phyloP scores from a whole-genome alignment of 768 basidiomycete species.

The Daedaleopsis sinensis region DNA sequence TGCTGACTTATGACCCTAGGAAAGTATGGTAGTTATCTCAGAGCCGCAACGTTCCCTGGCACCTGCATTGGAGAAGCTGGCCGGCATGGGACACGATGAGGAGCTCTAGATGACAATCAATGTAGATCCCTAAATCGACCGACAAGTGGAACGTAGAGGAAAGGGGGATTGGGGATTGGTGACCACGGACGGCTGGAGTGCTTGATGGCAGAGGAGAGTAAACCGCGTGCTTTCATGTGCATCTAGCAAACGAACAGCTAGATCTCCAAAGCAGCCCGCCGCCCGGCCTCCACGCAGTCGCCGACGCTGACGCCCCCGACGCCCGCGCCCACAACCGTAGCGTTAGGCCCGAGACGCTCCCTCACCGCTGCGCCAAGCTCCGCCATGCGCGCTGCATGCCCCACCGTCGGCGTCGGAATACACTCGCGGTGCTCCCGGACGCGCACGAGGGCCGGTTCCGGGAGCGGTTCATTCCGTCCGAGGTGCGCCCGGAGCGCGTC shows the following conservation, averaged over 20 bases:
- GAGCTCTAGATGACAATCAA: too few species aligned
- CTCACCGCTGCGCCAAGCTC: constrained; percentile 52
- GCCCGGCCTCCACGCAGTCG: constrained; percentile 81
- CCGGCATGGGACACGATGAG: too few species aligned
- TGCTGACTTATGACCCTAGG: too few species aligned
- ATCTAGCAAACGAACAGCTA: not conserved
- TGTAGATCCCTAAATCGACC: too few species aligned
- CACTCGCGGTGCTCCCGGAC: constrained; percentile 62
- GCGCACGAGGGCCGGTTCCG: constrained; percentile 56
- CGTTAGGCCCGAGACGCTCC: constrained; percentile 42
- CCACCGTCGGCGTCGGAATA: constrained; percentile 78
- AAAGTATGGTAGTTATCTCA: too few species aligned
- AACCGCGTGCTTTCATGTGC: too few species aligned
- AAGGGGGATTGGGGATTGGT: too few species aligned
- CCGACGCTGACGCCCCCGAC: constrained; percentile 86
- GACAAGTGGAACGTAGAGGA: too few species aligned
- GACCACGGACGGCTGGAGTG: too few species aligned
- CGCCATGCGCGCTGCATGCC: constrained; percentile 70
- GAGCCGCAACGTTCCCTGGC: too few species aligned
- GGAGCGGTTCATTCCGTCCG: constrained; percentile 33
- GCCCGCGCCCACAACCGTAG: constrained; percentile 82
- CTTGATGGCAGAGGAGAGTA: too few species aligned
- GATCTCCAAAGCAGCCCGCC: constrained; percentile 40
- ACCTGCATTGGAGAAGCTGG: too few species aligned
- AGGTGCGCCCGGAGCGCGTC: constrained; percentile 29